Evolutionary conservation across 208 protist genomes (phyloP).

Genomic region (Trypanosoma scelopori): DNA sequence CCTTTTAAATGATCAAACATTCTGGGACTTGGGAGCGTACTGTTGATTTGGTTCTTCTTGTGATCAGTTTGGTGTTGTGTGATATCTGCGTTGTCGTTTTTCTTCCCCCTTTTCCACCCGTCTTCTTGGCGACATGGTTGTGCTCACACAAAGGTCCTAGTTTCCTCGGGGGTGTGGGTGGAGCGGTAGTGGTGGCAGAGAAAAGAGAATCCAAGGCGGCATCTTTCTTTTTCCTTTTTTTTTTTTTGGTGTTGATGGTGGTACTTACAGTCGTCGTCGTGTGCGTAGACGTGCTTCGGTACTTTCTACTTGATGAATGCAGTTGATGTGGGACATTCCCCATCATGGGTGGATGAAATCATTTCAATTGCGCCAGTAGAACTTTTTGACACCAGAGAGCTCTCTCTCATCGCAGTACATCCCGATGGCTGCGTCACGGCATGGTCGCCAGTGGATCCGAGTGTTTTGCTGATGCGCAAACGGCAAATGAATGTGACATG

Average conservation of each 20-base stretch:
- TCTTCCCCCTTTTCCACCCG: no score
- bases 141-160: no score
- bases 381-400: constrained; percentile 9
- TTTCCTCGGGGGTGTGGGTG: no score
- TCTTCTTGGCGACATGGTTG: no score
- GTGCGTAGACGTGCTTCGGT: neutral
- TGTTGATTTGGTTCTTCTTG: no score
- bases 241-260: constrained; percentile 8
- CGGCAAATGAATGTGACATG: constrained; percentile 14
- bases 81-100: no score
- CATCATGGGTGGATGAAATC: constrained; percentile 12
- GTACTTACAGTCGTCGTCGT: constrained; percentile 10
- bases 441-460: constrained; percentile 20
- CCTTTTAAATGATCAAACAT: neutral
- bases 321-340: neutral
- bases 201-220: no score
- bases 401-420: constrained; percentile 18
- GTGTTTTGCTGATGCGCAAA: constrained; percentile 17
- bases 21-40: no score
- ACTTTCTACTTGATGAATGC: neutral
- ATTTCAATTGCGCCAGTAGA: constrained; percentile 18
- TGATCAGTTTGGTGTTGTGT: neutral
- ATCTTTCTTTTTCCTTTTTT: no score
- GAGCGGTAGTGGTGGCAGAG: no score
- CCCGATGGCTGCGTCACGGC: constrained; percentile 21